Evolutionary conservation across 768 basidiomycete species (phyloP).

Genomic region (Tylopilus sp.): DNA sequence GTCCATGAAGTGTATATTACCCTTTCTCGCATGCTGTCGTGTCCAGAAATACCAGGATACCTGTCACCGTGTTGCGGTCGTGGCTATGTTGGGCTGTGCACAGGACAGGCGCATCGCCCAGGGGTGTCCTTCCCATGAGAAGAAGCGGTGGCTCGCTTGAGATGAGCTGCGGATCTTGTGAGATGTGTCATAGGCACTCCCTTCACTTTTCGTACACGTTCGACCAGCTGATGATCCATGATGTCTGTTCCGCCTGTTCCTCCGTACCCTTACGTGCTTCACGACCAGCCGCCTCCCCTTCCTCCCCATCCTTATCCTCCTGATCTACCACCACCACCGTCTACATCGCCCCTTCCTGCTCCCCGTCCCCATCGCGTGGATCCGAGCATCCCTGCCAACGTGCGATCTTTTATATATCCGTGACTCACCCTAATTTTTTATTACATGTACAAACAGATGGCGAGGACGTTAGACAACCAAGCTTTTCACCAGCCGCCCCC

Average conservation of each 20-base stretch:
- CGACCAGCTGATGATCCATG: neutral
- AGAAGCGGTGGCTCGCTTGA: too few relatives aligned
- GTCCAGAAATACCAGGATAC: too few relatives aligned
- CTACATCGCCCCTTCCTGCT: conserved; percentile 58
- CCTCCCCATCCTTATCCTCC: conserved; percentile 44
- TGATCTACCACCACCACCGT: conserved; percentile 14
- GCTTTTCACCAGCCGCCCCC: conserved; percentile 24
- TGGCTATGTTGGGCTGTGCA: too few relatives aligned
- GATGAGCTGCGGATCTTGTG: too few relatives aligned
- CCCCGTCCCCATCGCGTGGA: conserved; percentile 64
- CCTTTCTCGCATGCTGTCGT: too few relatives aligned
- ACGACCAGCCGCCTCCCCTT: conserved; percentile 40
- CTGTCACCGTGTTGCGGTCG: too few relatives aligned
- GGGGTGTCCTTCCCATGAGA: too few relatives aligned
- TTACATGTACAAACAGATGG: conserved; percentile 51
- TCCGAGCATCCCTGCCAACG: conserved; percentile 59
- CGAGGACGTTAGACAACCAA: conserved; percentile 55
- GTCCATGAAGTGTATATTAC: neutral
- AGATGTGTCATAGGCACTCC: too few relatives aligned
- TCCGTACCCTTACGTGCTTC: conserved; percentile 22
- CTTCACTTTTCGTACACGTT: neutral
- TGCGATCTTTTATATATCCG: conserved; percentile 33
- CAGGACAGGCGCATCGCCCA: too few relatives aligned
- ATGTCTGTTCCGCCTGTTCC: conserved; percentile 32
- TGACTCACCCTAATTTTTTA: conserved; percentile 18